These are phyloP conservation scores for Firmiana major DNA, from an alignment of 345 rosid genomes.

Conservation along the genomic window DNA sequence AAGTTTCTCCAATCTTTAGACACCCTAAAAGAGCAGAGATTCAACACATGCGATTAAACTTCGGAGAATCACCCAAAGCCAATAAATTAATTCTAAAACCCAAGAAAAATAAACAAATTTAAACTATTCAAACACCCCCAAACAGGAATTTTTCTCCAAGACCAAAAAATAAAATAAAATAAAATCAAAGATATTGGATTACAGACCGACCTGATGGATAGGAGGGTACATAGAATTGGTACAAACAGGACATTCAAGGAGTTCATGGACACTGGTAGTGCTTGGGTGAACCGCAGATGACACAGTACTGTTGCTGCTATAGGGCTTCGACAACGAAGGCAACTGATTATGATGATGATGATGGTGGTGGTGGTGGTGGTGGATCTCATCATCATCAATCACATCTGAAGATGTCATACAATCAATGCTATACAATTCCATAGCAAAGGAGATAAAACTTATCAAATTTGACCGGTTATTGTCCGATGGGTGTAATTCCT, in stretches of 20 bases:
- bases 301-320: conserved; percentile 34
- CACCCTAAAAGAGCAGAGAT: background rate
- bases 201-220: conserved; percentile 69
- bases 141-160: background rate
- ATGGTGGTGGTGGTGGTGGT: conserved; percentile 20
- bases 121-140: background rate
- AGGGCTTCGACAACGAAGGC: conserved; percentile 56
- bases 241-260: conserved; percentile 94
- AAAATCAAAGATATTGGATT: background rate
- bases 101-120: background rate
- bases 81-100: background rate
- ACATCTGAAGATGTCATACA: conserved; percentile 72
- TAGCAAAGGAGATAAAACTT: conserved; percentile 8
- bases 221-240: conserved; percentile 99
- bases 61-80: background rate
- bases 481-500: conserved; percentile 17
- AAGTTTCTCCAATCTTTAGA: background rate
- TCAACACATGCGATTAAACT: background rate
- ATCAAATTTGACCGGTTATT: conserved; percentile 1
- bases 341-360: conserved; percentile 36
- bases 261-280: conserved; percentile 88
- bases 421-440: conserved; percentile 78
- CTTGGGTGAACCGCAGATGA: conserved; percentile 51
- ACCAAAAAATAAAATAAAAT: background rate
- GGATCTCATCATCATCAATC: conserved; percentile 83